These are phyloP conservation scores for Pseudogymnoascus sp. DNA, from an alignment of 2,329 filamentous ascomycete species.

Conservation along the genomic window DNA sequence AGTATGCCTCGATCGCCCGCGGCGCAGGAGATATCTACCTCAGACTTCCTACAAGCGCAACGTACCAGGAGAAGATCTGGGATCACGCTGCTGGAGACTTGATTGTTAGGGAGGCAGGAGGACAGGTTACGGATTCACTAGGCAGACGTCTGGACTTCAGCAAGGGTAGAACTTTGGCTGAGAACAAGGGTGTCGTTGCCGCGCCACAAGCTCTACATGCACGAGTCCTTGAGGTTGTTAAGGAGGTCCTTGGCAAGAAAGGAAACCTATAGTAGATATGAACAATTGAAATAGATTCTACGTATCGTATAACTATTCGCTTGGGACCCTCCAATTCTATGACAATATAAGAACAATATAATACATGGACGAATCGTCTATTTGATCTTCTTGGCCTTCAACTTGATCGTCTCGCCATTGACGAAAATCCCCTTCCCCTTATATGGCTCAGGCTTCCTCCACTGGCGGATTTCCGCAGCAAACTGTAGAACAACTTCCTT, in stretches of 20 bases:
- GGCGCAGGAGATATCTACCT: constrained; percentile 94
- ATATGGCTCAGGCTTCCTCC: constrained; percentile 92
- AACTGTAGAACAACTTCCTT: constrained; percentile 85
- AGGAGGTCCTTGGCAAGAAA: constrained; percentile 57
- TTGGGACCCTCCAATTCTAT: constrained; percentile 6
- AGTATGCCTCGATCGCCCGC: constrained; percentile 90
- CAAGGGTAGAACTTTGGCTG: constrained; percentile 72
- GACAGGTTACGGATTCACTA: constrained; percentile 79
- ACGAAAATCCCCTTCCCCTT: constrained; percentile 99
- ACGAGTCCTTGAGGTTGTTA: constrained; percentile 71
- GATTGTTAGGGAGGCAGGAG: constrained; percentile 89
- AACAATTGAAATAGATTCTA: constrained; percentile 4
- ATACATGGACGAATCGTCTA: constrained; percentile 35
- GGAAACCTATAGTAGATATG: constrained; percentile 8
- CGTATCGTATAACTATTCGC: constrained; percentile 1
- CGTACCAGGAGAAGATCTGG: constrained; percentile 99
- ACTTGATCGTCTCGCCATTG: constrained; percentile 92
- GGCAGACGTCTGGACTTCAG: constrained; percentile 82
- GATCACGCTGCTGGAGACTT: constrained; percentile 94
- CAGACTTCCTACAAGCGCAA: constrained; percentile 71
- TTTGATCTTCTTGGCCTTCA: constrained; percentile 98
- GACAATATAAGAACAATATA: constrained; percentile 19
- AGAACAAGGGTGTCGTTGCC: constrained; percentile 91
- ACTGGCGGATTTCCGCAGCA: constrained; percentile 77
- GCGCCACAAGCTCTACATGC: constrained; percentile 69